Conservation (phyloP, 306 rosid genomes). For the Malus sieversii region DNA sequence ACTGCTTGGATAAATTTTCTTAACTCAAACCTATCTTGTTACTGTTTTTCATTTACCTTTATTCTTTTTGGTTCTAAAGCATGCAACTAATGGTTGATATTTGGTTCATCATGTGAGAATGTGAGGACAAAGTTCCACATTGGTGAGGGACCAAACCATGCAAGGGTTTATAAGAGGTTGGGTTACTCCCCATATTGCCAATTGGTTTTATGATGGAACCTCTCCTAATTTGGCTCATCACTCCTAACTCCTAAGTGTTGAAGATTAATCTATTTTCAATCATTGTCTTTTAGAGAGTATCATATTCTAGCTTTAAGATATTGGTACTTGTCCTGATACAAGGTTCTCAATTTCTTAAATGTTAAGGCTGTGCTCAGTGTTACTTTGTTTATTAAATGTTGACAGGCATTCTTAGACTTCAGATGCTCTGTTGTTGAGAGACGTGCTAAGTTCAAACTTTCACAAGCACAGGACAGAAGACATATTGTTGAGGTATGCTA, state of each 20-base stretch:
- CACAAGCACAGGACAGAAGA: slow-evolving; percentile 71
- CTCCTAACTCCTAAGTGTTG: background rate
- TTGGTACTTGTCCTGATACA: background rate
- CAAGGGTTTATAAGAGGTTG: too few species aligned
- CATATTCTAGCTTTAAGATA: background rate
- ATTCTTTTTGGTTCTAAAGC: background rate
- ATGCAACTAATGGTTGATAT: background rate
- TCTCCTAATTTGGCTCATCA: background rate
- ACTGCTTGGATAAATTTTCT: background rate
- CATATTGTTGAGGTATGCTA: slow-evolving; percentile 79
- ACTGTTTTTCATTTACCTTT: background rate
- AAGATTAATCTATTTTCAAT: background rate
- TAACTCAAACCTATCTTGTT: background rate
- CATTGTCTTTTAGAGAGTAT: background rate
- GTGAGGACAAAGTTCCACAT: too few species aligned
- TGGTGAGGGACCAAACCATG: too few species aligned
- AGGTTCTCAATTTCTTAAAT: background rate
- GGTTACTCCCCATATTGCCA: too few species aligned
- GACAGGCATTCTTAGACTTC: slow-evolving; percentile 81
- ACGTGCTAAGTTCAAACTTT: slow-evolving; percentile 80
- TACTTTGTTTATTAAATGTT: background rate
- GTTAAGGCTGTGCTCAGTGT: background rate
- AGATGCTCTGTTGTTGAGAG: slow-evolving; percentile 89
- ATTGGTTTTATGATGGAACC: too few species aligned
- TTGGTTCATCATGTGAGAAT: too few species aligned